Conservation (phyloP, 345 rosid genomes). For the Sonneratia alba region DNA sequence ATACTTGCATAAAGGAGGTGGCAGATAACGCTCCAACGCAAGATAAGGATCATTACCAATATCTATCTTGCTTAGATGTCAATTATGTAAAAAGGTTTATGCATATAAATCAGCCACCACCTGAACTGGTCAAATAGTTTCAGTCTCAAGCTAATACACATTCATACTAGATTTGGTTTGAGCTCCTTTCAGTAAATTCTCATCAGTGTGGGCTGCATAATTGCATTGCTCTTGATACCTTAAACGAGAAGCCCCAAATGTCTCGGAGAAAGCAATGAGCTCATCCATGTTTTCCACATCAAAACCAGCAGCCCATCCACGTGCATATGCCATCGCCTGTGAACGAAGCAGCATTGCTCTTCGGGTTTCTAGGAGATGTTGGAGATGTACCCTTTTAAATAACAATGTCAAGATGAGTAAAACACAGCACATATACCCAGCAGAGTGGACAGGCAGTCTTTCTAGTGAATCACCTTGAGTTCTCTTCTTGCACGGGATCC, state of each 20-base stretch:
- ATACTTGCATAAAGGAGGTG: not conserved
- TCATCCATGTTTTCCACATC: conserved; percentile 57
- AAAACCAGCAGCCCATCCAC: conserved; percentile 72
- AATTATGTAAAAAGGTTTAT: not conserved
- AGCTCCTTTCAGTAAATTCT: not conserved
- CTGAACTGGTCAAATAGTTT: not conserved
- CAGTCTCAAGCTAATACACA: not conserved
- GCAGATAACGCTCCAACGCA: not conserved
- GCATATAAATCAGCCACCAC: not conserved
- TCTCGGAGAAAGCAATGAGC: conserved; percentile 60
- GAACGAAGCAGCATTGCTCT: conserved; percentile 57
- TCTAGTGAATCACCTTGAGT: conserved; percentile 47
- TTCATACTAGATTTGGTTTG: not conserved
- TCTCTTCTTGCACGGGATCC: conserved; percentile 37
- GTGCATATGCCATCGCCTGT: conserved; percentile 92
- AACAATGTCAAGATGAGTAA: conserved; percentile 2
- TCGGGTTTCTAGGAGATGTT: conserved; percentile 56
- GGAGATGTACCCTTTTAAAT: conserved; percentile 55
- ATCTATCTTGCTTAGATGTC: not conserved
- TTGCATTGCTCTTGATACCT: conserved; percentile 22
- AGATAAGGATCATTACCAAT: not conserved
- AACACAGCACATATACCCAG: not conserved
- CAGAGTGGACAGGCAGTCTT: not conserved
- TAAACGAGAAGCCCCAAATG: conserved; percentile 73
- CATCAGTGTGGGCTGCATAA: not conserved